Evolutionary conservation across 192 early-diverging fungal genomes (phyloP), one percentile per base, ranked within the genome.

Genomic region (Coemansia sp.): DNA sequence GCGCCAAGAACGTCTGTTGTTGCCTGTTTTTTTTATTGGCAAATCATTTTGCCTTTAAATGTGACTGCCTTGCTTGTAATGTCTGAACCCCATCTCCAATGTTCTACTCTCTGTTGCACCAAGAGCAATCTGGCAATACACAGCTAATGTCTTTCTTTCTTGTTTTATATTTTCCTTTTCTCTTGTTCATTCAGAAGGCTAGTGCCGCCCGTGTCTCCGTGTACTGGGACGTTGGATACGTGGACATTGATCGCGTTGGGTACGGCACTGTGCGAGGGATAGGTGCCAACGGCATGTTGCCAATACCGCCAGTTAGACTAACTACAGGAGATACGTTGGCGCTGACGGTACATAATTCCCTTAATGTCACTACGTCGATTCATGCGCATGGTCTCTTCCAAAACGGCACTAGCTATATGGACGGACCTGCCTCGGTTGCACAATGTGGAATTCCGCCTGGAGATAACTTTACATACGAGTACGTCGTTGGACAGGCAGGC

Each of bases 321-420:
- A 65, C 55, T 2, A 37, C 42, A 1, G 71, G 72, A 10, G 77
- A 80, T 31, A 65, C 59, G 0, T 28, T 80, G 8, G 60, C 48
- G 5, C 61, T 80, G 6, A 82, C 55, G 6, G 74, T 82, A 24
- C 59, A 69, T 56, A 88, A 90, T 67, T 73, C 72, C 16, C 63
- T 90, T 20, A 74, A 86, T 55, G 67, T 77, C 26, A 77, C 87
- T 13, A 88, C 90, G n/a, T 70, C 85, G 6, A 55, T 93, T 60
- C 92, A 90, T 77, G 70, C 83, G 1, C 93, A 95, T 67, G 93
- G 93, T 2, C 55, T 94, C 7, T 92, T 88, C 71, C 90, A 92
- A 59, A 88, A 84, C 59, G 87, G 86, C 31, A 85, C 86, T 13
- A 72, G 57, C 62, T 85, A 84, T 66, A 74, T 86, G 50, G 93